Percentiles rank a stretch among this genome's conserved stretches.
These are phyloP conservation scores for Penstemon newberryi DNA, from an alignment of 257 asterid species.

Conservation along the genomic window DNA sequence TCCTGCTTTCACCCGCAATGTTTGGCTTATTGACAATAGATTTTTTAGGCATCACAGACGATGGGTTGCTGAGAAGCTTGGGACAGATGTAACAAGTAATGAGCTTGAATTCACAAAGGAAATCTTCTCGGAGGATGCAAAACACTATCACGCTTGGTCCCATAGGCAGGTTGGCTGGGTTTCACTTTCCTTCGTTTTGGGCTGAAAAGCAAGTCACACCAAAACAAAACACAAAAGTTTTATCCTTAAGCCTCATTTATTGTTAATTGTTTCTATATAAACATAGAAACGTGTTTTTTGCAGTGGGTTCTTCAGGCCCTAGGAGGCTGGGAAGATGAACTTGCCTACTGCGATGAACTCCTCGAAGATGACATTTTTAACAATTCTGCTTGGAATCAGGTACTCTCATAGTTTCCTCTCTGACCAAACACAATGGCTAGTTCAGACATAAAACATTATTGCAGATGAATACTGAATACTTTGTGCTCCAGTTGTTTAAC, in stretches of 20 bases:
- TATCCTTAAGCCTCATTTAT: background rate
- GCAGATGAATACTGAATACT: background rate
- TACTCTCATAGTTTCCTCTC: slow-evolving; percentile 22
- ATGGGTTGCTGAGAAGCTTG: slow-evolving; percentile 93
- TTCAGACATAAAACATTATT: background rate
- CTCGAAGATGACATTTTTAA: slow-evolving; percentile 79
- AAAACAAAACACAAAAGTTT: background rate
- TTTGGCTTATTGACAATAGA: slow-evolving; percentile 6
- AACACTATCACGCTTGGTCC: slow-evolving; percentile 97
- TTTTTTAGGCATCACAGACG: slow-evolving; percentile 90
- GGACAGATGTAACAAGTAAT: slow-evolving; percentile 43
- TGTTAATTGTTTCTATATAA: background rate
- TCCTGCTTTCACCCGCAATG: slow-evolving; percentile 9
- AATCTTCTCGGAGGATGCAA: slow-evolving; percentile 74
- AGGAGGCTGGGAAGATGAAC: slow-evolving; percentile 98
- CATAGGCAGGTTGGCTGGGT: slow-evolving; percentile 78
- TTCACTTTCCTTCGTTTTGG: slow-evolving; percentile 21
- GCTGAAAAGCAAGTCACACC: slow-evolving; percentile 12
- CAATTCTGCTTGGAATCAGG: slow-evolving; percentile 99
- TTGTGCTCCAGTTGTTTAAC: slow-evolving; percentile 7
- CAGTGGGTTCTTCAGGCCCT: slow-evolving; percentile 97
- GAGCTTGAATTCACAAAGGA: slow-evolving; percentile 79
- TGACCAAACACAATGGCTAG: background rate
- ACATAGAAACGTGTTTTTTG: slow-evolving; percentile 22
- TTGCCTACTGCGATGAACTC: slow-evolving; percentile 73